Evolutionary conservation across 2,329 filamentous ascomycete genomes (phyloP), one percentile per base, ranked within the genome.

Genomic region (Diaporthe capsici): DNA sequence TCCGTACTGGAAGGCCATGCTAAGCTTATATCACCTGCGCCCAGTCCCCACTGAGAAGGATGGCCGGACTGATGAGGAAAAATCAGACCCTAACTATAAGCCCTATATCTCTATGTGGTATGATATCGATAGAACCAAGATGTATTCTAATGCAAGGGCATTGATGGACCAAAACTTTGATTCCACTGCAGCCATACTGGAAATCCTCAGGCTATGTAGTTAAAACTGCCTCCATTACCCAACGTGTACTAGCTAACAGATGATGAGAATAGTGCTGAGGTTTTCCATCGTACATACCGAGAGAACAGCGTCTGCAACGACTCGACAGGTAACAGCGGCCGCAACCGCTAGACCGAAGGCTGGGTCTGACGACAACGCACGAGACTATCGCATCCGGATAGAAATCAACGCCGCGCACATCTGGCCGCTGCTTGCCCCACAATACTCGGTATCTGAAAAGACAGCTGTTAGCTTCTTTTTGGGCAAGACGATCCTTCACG

Each of bases 1-100:
- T 39, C 63, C 63, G 13, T 68, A 17, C 22, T 68, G 63, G 63
- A 68, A 51, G 28, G 63, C 63, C 28, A 37, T 68, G 7, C 20
- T 68, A 8, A 68, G 63, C 42, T 25, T 68, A 3, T 68, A 68
- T 20, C 63, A 68, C 28, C 28, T 51, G 13, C 63, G 44, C 7
- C 63, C 63, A 15, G 63, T 68, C 12, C 28, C 63, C 17, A 7
- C 5, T 9, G 44, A 68, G 9, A 68, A 12, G 31, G 63, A 68
- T 51, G 63, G 63, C 63, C 44, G 44, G 3, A 68, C 63, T 10
- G 12, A 37, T 3, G n/a, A 49, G 22, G 20, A 39, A 51, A 68
- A 39, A 47, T 31, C 47, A n/a, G 6, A n/a, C 3, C 31, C 31
- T 1, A 13, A 13, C 3, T 68, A 68, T 10, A 25, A 9, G 10